Base-by-base conservation (phyloP, 352 stramenopile species). In the Globisporangium perplexum region DNA sequence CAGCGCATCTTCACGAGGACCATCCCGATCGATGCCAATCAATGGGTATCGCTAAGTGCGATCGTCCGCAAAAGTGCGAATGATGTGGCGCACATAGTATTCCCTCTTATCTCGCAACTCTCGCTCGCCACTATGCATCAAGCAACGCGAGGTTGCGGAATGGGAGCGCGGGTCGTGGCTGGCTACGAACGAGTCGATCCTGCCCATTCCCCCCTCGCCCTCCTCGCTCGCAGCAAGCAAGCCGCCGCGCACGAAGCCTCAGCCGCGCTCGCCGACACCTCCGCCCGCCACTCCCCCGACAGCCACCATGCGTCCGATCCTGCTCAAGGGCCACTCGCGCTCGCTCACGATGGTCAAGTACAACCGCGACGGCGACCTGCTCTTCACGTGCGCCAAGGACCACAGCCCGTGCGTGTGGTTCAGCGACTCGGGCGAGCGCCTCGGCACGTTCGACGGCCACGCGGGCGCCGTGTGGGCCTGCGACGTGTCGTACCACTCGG, bases 331-430 rank as follows among this genome's bases (percentile, higher is more conserved):
- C 68, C 97, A 99, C 84, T 97, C 97, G 64, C 93, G 97, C 68
- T 97, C 97, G 55, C 97, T 99, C 64, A 99, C 97, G 12, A 89
- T 92, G 79, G 88, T 99, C 60, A 98, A 99, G 69, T 99, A 98
- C 87, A 99, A 99, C 76, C 88, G 90, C 52, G 97, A 99, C 65
- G 97, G 97, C 38, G 97, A 99, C 71, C 77, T 99, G 18, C 77
- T 99, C 20, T 98, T 99, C 75, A 97, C 96, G 42, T 95, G 82
- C 50, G 91, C 94, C 45, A 98, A 98, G 73, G 95, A 99, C 62
- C 82, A 98, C 66, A 77, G 87, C 42, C 96, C 96, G 31, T 98
- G 93, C 47, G 74, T 99, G n/a, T 99, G 97, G 97, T 96, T 93
- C 74, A 89, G 90, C 42, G 88, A 98, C 65, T 97, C 89, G 52